Base-by-base conservation (phyloP, 2,329 filamentous ascomycete species). In the Aspergillus piperis region DNA sequence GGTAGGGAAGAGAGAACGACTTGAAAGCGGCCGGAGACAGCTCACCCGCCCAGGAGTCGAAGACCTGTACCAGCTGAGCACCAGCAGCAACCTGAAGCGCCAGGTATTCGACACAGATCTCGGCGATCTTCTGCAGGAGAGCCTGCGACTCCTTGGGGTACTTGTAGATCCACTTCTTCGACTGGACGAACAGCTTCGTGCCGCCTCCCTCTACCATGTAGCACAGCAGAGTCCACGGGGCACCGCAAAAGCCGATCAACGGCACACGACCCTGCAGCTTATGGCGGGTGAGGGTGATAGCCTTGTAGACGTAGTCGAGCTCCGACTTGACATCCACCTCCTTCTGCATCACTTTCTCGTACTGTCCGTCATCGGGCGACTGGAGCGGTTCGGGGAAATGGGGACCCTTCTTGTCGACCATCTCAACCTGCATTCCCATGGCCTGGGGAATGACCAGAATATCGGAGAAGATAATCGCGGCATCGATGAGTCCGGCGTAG, bases 181-280 rank as follows among this genome's bases (percentile, higher is more conserved):
- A 90, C 78, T 96, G 89, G 62, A 91, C 88, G 80, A 98, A 98
- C 73, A 98, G 83, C 82, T 98, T 98, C 68, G 90, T 96, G 47
- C 95, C 95, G 51, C 95, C 95, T 15, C 95, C 95, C 78, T 99
- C 95, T 17, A 98, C 92, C 95, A 99, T 99, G 81, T 99, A 99
- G 81, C 94, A 96, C 72, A 99, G 85, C 61, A 99, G 79, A 2
- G 95, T 99, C 92, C 95, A 99, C 0, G 95, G 95, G 7, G 95
- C 93, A 57, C 95, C 95, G 71, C 93, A 97, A 81, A 99, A 99
- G 38, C 95, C 95, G 74, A 96, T 96, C 66, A 99, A 80, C 5
- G 95, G 95, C 32, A 99, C 95, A 49, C 92, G 84, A 0, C 95
- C 95, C 51, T 88, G 84, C 55, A 99, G 80, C 82, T 96, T 97